Evolutionary conservation across 768 basidiomycete species (phyloP), one percentile per base, ranked within the genome.

Genomic region (Podaxis sp.): DNA sequence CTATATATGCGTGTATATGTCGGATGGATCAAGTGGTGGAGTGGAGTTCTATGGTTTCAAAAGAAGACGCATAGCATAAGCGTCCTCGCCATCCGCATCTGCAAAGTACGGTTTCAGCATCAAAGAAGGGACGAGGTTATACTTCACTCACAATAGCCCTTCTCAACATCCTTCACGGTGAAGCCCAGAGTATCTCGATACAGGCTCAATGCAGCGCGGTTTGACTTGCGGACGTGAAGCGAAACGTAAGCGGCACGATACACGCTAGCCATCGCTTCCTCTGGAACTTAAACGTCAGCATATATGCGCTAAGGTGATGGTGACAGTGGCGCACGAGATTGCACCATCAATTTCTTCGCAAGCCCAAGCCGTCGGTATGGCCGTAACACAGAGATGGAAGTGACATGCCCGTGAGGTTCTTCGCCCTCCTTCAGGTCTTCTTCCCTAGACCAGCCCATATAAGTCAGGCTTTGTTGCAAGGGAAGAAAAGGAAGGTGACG

Each of bases 31-130:
- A 32, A 52, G 4, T 14, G 28, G 6, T 37, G 11, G 4, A 9
- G n/a, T 54, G 11, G 36, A 7, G 14, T 14, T 21, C 36, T 42
- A 54, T 60, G 59, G 28, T 28, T 48, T 78, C 61, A 93, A 76
- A 5, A 79, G 77, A 46, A 93, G 79, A 23, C 87, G 82, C 94
- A 97, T 97, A 2, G 91, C 88, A 69, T 93, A 95, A 21, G 95
- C 95, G 63, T 95, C 93, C 73, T 97, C 94, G 3, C 94, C 94
- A 68, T 97, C 94, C 2, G 93, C 95, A 74, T 96, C 94, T 96
- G 70, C 37, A 27, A 61, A 44, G 13, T 36, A 32, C 36, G 50
- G 11, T 52, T 50, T 32, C 11, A 61, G 18, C 5, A n/a, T 50
- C 14, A 50, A n/a, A 14, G 14, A 51, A 28, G 36, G 38, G 4